Percentiles rank a stretch among this genome's conserved stretches.
Evolutionary conservation across 2,329 filamentous ascomycete species (phyloP).

Genomic region (Xylariaceae sp.): DNA sequence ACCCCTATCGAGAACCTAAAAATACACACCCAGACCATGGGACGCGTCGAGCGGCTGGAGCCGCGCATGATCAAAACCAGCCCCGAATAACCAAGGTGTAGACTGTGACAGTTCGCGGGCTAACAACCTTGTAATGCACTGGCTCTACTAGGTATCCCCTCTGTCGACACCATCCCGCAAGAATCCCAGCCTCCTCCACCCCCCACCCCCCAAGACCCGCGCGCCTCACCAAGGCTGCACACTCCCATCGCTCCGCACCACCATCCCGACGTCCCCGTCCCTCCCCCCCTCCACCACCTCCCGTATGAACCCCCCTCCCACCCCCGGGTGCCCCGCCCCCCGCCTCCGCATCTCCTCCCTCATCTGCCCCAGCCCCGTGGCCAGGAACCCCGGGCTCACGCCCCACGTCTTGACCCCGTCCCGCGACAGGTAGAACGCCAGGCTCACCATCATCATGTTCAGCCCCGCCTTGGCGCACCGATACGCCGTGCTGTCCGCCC

Average conservation of each 20-base stretch:
- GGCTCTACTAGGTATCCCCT: too few species aligned
- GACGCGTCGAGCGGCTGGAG: constrained; percentile 15
- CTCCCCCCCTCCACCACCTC: constrained; percentile 36
- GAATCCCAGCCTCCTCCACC: too few species aligned
- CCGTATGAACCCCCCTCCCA: constrained; percentile 35
- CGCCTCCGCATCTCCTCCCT: constrained; percentile 18
- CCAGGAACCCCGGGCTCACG: constrained; percentile 37
- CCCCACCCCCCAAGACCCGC: too few species aligned
- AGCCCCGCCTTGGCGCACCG: constrained; percentile 35
- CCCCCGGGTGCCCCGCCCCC: constrained; percentile 28
- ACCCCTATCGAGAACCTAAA: constrained; percentile 16
- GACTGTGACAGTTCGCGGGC: constrained; percentile 18
- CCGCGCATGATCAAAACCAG: constrained; percentile 21
- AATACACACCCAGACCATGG: constrained; percentile 17
- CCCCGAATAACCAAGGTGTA: constrained; percentile 20
- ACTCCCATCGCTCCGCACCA: constrained; percentile 16
- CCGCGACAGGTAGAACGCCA: constrained; percentile 31
- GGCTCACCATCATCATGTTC: constrained; percentile 43
- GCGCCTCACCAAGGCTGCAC: neutral
- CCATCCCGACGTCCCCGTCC: constrained; percentile 36
- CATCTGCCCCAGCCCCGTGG: constrained; percentile 30
- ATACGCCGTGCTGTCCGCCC: constrained; percentile 25
- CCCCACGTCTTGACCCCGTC: constrained; percentile 39
- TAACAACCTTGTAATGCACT: constrained; percentile 10
- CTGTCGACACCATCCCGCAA: too few species aligned